Conservation (phyloP, 495 filamentous ascomycete genomes). For the Xylaria grammica region DNA sequence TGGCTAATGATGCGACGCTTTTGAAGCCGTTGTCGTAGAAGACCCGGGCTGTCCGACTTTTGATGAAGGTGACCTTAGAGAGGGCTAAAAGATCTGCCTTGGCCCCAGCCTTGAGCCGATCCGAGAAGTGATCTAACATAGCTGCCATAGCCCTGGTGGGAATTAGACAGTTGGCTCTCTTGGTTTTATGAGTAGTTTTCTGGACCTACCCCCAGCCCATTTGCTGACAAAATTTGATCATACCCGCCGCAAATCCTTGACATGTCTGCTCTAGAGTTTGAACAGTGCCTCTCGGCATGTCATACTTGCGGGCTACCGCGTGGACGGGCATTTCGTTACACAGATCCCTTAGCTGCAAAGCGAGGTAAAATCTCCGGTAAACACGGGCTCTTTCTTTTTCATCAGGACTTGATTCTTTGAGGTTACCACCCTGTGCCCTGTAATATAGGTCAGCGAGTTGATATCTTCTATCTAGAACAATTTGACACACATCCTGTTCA, state of each 20-base stretch:
- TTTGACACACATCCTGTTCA: constrained; percentile 69
- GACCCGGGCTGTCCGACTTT: constrained; percentile 75
- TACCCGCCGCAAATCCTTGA: constrained; percentile 78
- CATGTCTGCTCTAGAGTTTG: constrained; percentile 78
- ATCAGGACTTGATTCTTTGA: constrained; percentile 66
- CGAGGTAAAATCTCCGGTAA: constrained; percentile 79
- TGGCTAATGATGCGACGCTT: constrained; percentile 69
- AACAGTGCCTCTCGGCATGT: constrained; percentile 69
- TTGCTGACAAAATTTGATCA: constrained; percentile 74
- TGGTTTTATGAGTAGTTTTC: constrained; percentile 19
- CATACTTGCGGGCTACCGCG: constrained; percentile 70
- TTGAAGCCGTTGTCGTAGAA: constrained; percentile 81
- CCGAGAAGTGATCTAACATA: constrained; percentile 78
- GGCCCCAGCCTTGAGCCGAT: constrained; percentile 75
- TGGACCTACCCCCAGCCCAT: constrained; percentile 72
- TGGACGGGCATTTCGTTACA: constrained; percentile 80
- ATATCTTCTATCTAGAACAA: neutral
- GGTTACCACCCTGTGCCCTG: constrained; percentile 71
- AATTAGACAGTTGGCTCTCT: constrained; percentile 27
- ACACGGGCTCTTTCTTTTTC: constrained; percentile 66
- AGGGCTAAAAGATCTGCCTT: constrained; percentile 74
- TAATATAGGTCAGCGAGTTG: constrained; percentile 28
- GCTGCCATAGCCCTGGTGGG: constrained; percentile 63
- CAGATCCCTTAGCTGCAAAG: constrained; percentile 80
- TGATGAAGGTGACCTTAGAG: constrained; percentile 76